Evolutionary conservation across 2,329 filamentous ascomycete genomes (phyloP), one percentile per base, ranked within the genome.

Genomic region (Coleophoma eucalyptorum): DNA sequence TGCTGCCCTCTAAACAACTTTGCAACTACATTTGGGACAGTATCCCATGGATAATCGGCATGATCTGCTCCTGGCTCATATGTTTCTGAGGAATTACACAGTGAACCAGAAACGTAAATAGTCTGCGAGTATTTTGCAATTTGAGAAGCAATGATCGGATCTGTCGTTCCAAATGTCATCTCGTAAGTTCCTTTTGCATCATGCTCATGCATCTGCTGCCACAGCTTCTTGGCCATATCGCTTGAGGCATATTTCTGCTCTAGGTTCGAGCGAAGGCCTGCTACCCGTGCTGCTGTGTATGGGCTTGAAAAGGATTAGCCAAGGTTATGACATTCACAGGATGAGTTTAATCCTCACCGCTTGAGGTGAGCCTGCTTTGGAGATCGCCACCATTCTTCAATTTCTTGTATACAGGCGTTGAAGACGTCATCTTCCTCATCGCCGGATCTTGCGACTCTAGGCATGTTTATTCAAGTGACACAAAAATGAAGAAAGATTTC

Each of bases 11-110:
- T 87, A 73, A 87, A 87, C 15, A 87, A 62, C 42, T 84, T 72
- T 65, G 87, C 82, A 4, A 87, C 84, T 60, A 87, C 83, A 60
- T 87, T 87, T 7, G 84, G 84, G 12, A 87, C 84, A 0, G 84
- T 87, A 10, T 42, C 38, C 38, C 21, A 19, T 19, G 84, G 84
- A 61, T 87, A 87, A 65, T 87, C 84, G 83, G 38, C 84, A 66
- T 87, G 85, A 61, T 87, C 84, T n/a, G 84, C 79, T 2, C 81
- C 85, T 37, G 87, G 84, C 62, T 87, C 84, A 62, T 87, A 87
- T 5, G 84, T 87, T 5, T 76, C 79, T 1, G 83, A 87, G 1
- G 82, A 84, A 0, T 83, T 86, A 65, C 84, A 87, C 2, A 83
- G 83, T 84, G 84, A 87, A 31, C 84, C 84, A 1, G 82, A 86